Evolutionary conservation across 2,329 filamentous ascomycete species (phyloP), one percentile per base, ranked within the genome.

Genomic region (Aureobasidium sp.): DNA sequence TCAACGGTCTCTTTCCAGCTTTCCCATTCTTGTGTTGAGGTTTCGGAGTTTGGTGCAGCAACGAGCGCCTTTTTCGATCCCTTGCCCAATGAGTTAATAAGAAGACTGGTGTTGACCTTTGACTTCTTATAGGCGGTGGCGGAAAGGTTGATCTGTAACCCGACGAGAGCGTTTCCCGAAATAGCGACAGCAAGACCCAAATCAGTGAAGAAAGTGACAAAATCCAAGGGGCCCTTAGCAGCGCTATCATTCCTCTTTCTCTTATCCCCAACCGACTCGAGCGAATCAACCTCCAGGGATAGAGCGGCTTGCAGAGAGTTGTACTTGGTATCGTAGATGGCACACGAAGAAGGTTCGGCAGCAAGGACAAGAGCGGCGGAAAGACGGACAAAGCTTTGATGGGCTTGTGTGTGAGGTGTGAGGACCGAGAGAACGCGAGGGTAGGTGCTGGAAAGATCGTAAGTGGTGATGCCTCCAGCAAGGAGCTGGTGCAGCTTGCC

Each of bases 21-120:
- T 7, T 59, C 59, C 59, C 63, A 44, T 54, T 60, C 44, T 51
- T 50, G 22, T 4, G 48, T 21, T 3, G 48, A 51, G 10, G 7
- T 14, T 17, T 51, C 48, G 12, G 37, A 32, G 25, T 34, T 27
- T 2, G 48, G 27, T 5, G 35, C 19, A 21, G 32, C 35, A 22
- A 51, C 35, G 3, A 41, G 48, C n/a, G 48, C 37, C n/a, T 51
- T 51, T 24, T 79, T 70, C 2, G 41, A 38, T 16, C 84, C 85
- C 56, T 83, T 83, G 1, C 85, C 84, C 51, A 90, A 80, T 0
- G 86, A 85, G 63, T 90, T 85, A 29, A 87, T 84, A 22, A 90
- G 70, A 6, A 87, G 72, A 7, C 84, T 83, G 48, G 66, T 66
- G 34, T 65, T 60, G 3, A 61, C 60, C 58, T 64, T 70, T n/a